These are phyloP conservation scores for Fusarium heterosporum DNA, from an alignment of 2,329 filamentous ascomycete genomes.

Conservation along the genomic window DNA sequence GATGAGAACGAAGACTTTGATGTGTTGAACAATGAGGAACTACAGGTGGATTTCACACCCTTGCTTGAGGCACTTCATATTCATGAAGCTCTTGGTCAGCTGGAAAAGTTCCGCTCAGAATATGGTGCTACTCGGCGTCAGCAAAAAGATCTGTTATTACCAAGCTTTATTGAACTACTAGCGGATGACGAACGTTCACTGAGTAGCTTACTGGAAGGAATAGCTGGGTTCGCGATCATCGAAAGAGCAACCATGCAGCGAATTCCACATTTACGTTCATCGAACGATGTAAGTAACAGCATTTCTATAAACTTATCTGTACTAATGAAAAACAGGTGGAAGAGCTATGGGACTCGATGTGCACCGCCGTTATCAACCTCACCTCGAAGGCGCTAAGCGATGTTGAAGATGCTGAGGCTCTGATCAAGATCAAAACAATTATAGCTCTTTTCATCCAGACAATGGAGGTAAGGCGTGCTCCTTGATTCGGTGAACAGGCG, in stretches of 20 bases:
- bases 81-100: constrained; percentile 92
- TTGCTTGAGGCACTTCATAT: constrained; percentile 97
- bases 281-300: constrained; percentile 76
- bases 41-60: constrained; percentile 94
- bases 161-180: constrained; percentile 78
- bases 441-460: constrained; percentile 97
- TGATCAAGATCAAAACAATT: constrained; percentile 95
- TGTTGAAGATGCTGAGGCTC: constrained; percentile 87
- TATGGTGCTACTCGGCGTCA: constrained; percentile 91
- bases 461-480: constrained; percentile 89
- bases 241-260: constrained; percentile 93
- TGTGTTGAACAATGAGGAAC: constrained; percentile 92
- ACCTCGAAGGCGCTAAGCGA: constrained; percentile 82
- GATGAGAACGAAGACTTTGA: constrained; percentile 97
- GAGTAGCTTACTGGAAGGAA: constrained; percentile 92
- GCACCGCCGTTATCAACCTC: constrained; percentile 83
- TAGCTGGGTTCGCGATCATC: constrained; percentile 95
- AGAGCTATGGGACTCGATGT: constrained; percentile 98
- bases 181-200: constrained; percentile 87
- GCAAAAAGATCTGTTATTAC: constrained; percentile 91
- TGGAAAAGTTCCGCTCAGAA: constrained; percentile 88
- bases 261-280: constrained; percentile 82
- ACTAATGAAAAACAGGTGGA: constrained; percentile 74
- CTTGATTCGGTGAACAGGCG: constrained; percentile 69
- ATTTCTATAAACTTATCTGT: neutral